phyloP scores from a whole-genome alignment of 257 asterid species.

The Solanum sitiens region DNA sequence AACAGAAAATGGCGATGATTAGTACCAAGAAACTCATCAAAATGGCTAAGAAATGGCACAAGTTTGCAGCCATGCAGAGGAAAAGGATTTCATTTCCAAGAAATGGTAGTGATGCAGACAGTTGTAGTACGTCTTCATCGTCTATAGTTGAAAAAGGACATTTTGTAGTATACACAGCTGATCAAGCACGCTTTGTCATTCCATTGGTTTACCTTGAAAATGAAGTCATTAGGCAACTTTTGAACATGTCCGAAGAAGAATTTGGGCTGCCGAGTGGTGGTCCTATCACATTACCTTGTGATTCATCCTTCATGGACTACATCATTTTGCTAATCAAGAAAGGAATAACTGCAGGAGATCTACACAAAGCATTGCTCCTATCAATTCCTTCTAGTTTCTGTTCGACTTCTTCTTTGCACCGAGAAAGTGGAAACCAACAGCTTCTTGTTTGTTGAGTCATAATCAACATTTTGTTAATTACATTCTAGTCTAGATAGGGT shows the following conservation, averaged over 20 bases:
- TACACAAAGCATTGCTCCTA: not conserved
- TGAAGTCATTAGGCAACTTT: not conserved
- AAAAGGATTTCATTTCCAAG: not conserved
- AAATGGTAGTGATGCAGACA: fast-evolving
- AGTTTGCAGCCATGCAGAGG: not conserved
- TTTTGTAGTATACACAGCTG: not conserved
- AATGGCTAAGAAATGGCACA: not conserved
- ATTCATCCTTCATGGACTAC: not conserved
- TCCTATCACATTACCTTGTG: not conserved
- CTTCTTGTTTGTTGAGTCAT: not conserved
- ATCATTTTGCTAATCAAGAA: not conserved
- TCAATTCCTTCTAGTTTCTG: not conserved
- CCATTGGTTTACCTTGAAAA: not conserved
- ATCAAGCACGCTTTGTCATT: not conserved
- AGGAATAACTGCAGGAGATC: not conserved
- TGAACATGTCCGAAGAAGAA: not conserved
- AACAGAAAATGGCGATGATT: not conserved
- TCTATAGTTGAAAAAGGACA: not conserved
- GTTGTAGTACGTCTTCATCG: not conserved
- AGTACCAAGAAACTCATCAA: not conserved
- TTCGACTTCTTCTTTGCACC: not conserved
- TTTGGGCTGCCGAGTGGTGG: not conserved
- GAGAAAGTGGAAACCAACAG: not conserved
- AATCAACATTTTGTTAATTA: not conserved
- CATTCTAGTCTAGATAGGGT: not conserved